Base-by-base conservation (phyloP, 495 filamentous ascomycete genomes). In the Aspergillus nanangensis region DNA sequence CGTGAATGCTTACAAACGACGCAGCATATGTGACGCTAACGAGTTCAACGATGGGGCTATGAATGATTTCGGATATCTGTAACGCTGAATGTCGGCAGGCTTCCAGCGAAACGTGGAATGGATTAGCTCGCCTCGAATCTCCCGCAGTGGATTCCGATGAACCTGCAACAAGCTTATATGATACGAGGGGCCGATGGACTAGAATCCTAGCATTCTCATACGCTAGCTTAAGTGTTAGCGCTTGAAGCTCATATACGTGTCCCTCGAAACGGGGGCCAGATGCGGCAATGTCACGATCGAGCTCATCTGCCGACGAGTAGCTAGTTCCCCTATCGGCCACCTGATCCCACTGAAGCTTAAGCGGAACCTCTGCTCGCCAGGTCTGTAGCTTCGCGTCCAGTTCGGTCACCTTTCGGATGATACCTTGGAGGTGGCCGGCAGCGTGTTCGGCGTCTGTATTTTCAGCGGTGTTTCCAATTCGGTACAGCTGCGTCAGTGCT, bases 181-280 rank as follows among this genome's bases (percentile, higher is more conserved):
- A 40, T 0, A 65, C 40, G 1, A 65, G 43, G 0, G 59, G 62
- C 0, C 62, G 50, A 38, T 65, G 47, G 3, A 58, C 32, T 5
- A 65, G 48, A 10, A 65, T 62, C 35, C 35, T 48, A 0, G 55
- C 47, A 48, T 59, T 65, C 8, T 65, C 48, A 35, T 51, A 65
- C 1, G 59, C 55, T 19, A 65, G 50, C 23, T 37, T 39, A 8
- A 66, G 47, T 3, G 58, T 39, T 19, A 66, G 44, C 1, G 56
- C 61, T 48, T 66, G 61, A 1, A 66, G 50, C 14, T 61, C 53
- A 43, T 47, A 66, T 4, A 64, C 54, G 38, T 66, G 58, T 11
- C 36, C 48, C 11, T 62, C 56, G 24, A 64, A 66, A 0, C 27
- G 24, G 4, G 58, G 52, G 0, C 61, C 55, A 3, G 58, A 54